Base-by-base conservation (phyloP, 176 grass and related monocot genomes). In the Cymbopogon citratus region DNA sequence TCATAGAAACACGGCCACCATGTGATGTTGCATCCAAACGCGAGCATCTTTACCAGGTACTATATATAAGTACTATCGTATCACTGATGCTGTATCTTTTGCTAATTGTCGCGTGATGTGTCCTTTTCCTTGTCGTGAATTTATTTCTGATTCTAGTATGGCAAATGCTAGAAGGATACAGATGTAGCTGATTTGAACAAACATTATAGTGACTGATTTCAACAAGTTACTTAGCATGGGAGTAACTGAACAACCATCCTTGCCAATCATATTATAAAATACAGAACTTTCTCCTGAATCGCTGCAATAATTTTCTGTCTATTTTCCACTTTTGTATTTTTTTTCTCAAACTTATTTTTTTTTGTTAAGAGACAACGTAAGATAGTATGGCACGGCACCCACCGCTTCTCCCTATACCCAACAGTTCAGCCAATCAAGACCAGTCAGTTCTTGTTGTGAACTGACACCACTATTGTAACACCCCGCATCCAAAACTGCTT, bases 31-130 rank as follows among this genome's bases (percentile, higher is more conserved):
- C 73, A 28, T 81, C 88, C 15, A 98, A 98, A 76, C 86, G 92
- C 12, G 88, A 98, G 67, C 95, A 98, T 86, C 81, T 98, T 65
- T 98, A 91, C 33, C 74, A 95, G 92, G 95, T 98, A 73, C 14
- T 69, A 16, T 70, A 19, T 25, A 46, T 75, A 27, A 3, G 57
- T 33, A 36, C 31, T 14, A 38, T 44, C n/a, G n/a, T 44, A 44
- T 66, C 44, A 45, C 11, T 7, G n/a, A 40, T 18, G 7, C n/a
- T 88, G 15, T 48, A 45, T 36, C 15, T 77, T 40, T 69, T 41
- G 5, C 69, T 72, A 59, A 33, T 34, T 69, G 45, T 8, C 38
- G 44, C 45, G 3, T 21, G 51, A 66, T 56, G 61, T 63, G 64
- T 75, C 38, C 52, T 75, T n/a, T 70, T 84, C 38, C 48, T 52